Evolutionary conservation across 345 rosid species (phyloP).

Genomic region (Eutrema heterophyllum): DNA sequence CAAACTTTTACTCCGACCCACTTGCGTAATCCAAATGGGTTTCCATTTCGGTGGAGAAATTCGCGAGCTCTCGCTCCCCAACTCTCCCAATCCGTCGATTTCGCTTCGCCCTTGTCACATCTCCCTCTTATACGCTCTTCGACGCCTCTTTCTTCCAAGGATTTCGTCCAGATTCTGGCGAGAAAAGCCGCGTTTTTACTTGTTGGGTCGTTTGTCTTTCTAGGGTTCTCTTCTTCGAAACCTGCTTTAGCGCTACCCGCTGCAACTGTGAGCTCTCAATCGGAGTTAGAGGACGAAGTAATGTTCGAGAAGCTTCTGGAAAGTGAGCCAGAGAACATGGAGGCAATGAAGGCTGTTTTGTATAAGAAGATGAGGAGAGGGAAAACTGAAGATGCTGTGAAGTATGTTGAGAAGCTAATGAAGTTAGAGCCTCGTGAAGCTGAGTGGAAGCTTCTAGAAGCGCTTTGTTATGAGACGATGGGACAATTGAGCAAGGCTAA

Average conservation of each 20-base stretch:
- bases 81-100: conserved; percentile 13
- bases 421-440: conserved; percentile 61
- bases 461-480: conserved; percentile 77
- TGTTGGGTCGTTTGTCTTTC: conserved; percentile 52
- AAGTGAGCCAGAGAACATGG: conserved; percentile 60
- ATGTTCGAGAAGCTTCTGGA: conserved; percentile 62
- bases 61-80: conserved; percentile 20
- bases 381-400: conserved; percentile 53
- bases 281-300: conserved; percentile 46
- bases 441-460: conserved; percentile 91
- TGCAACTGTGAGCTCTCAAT: conserved; percentile 20
- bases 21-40: conserved; percentile 4
- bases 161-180: conserved; percentile 25
- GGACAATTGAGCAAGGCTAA: conserved; percentile 64
- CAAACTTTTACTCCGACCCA: neutral
- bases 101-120: conserved; percentile 19
- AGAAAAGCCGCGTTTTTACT: conserved; percentile 44
- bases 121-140: conserved; percentile 8
- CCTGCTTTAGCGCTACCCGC: conserved; percentile 46
- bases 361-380: conserved; percentile 79
- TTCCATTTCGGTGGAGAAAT: conserved; percentile 13
- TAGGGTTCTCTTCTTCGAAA: conserved; percentile 43
- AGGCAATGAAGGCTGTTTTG: conserved; percentile 68
- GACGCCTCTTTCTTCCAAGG: conserved; percentile 25
- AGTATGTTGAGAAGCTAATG: conserved; percentile 57